Base-by-base conservation (phyloP, 208 protist genomes). In the Trypanosoma boissoni region DNA sequence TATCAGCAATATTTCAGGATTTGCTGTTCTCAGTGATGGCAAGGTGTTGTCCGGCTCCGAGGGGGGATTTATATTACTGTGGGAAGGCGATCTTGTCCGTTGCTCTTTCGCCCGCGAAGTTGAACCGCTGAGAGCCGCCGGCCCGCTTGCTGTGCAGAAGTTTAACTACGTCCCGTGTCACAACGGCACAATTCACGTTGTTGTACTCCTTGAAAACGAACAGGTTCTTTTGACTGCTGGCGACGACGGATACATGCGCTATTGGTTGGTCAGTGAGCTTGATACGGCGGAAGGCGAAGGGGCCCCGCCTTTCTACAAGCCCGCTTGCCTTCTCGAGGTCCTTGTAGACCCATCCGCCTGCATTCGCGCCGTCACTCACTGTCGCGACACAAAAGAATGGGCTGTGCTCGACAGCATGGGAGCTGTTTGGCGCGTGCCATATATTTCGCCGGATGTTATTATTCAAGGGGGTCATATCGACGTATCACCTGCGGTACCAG, bases 41-140 rank as follows among this genome's bases (percentile, higher is more conserved):
- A 98, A 98, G 67, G 92, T 98, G 23, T 55, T 99, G 6, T 96
- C 83, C 7, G 97, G 98, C 23, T 91, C 94, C 6, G 97, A 99
- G 66, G 64, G 44, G 49, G 98, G 98, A 6, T 86, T 82, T 51
- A 69, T 99, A 23, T 70, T 99, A 14, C 60, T 99, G 45, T 99
- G 98, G 98, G 97, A 99, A 45, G 98, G 89, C 32, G 91, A 96
- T 50, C 78, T 98, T 9, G 94, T 99, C 58, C 89, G 97, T 54
- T 97, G 85, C 60, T 89, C 95, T 54, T 95, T 99, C 50, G 83
- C 74, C 20, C 74, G 67, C 49, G 39, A 52, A 2, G 74, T 78
- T 27, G 55, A 49, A 16, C 27, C 16, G n/a, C 58, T 68, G 31
- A 62, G 31, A 1, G 51, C 51, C n/a, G 68, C 56, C 14, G 88